Evolutionary conservation across 805 yeast species (phyloP).

Genomic region (Metschnikowia koreensis): DNA sequence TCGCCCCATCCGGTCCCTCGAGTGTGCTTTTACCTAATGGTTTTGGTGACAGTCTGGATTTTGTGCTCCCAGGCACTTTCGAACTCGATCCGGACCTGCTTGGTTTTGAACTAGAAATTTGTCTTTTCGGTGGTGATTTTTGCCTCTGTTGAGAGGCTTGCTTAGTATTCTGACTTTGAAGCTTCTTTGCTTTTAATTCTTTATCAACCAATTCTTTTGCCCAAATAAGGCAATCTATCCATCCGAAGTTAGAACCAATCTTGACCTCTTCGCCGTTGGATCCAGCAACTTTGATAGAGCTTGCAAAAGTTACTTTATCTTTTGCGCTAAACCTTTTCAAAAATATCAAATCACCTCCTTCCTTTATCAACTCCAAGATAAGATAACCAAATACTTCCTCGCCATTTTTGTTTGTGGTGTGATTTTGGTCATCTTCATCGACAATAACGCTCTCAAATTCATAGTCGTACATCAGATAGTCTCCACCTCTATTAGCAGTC

Average conservation of each 20-base stretch:
- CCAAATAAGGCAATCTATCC: constrained; percentile 69
- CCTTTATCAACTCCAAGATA: constrained; percentile 58
- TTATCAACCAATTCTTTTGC: constrained; percentile 52
- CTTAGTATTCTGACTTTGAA: neutral
- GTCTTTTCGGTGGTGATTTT: constrained; percentile 1
- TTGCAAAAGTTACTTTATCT: constrained; percentile 31
- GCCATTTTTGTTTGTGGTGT: neutral
- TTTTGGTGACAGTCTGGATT: neutral
- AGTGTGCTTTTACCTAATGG: neutral
- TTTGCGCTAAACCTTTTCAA: constrained; percentile 37
- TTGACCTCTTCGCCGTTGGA: constrained; percentile 27
- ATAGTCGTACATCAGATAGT: constrained; percentile 74
- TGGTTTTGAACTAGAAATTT: constrained; percentile 1
- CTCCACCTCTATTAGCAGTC: constrained; percentile 36
- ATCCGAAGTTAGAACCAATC: constrained; percentile 50
- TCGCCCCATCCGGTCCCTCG: neutral
- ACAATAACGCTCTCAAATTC: constrained; percentile 50
- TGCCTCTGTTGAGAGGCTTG: neutral
- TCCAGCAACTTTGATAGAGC: constrained; percentile 29
- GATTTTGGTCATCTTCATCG: constrained; percentile 14
- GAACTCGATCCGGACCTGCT: constrained; percentile 1
- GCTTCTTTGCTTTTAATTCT: constrained; percentile 4
- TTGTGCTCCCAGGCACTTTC: neutral
- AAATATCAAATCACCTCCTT: constrained; percentile 54
- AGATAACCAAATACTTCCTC: constrained; percentile 61